Conservation (phyloP, 352 stramenopile genomes). For the Phytophthora meadii region DNA sequence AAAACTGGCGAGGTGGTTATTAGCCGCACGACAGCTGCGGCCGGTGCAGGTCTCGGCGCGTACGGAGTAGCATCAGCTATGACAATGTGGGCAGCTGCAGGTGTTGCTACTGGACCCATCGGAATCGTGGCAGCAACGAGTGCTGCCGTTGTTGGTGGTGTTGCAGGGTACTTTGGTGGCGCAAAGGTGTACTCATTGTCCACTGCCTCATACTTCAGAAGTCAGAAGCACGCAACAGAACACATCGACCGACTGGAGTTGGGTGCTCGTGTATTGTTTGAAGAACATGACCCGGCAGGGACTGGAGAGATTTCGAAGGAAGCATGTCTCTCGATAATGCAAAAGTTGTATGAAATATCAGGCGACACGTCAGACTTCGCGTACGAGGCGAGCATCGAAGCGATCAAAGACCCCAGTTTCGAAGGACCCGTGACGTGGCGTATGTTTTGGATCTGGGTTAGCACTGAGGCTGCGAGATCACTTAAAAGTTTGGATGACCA, state of each 20-base stretch:
- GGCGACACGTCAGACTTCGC: constrained; percentile 66
- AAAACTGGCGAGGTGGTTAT: constrained; percentile 81
- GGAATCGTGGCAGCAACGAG: constrained; percentile 79
- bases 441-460: constrained; percentile 90
- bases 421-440: constrained; percentile 75
- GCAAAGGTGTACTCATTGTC: constrained; percentile 76
- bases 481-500: constrained; percentile 61
- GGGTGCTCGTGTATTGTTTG: constrained; percentile 84
- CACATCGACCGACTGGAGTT: constrained; percentile 85
- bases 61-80: constrained; percentile 77
- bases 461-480: constrained; percentile 72
- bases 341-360: constrained; percentile 75
- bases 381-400: constrained; percentile 62
- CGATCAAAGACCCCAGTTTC: constrained; percentile 65
- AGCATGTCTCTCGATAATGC: constrained; percentile 77
- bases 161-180: constrained; percentile 82
- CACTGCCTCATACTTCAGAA: constrained; percentile 78
- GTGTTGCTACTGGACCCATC: constrained; percentile 70
- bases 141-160: constrained; percentile 76
- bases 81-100: constrained; percentile 79
- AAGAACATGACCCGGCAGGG: constrained; percentile 72
- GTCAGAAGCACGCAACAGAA: constrained; percentile 73
- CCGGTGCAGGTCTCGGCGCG: constrained; percentile 72
- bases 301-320: constrained; percentile 71
- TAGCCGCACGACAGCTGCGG: constrained; percentile 72